A percentile compares a stretch with the other conserved stretches of the same genome.
Evolutionary conservation across 768 basidiomycete genomes (phyloP).

Genomic region (Macrolepiota fuliginosa): DNA sequence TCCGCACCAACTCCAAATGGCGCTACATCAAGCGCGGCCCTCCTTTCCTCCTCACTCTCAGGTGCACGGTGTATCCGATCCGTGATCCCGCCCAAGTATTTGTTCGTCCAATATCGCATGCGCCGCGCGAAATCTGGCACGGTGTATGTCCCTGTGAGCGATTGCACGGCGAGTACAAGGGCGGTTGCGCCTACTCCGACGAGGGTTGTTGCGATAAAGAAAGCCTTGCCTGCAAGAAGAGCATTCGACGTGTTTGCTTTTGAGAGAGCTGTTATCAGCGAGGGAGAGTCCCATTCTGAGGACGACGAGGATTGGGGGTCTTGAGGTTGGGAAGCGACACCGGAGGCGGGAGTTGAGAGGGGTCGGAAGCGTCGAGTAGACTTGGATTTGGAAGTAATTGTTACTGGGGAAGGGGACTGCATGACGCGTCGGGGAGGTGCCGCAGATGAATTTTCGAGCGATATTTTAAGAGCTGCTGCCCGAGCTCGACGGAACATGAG

Average conservation of each 20-base stretch:
- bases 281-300: slow-evolving; percentile 25
- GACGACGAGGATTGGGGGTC: slow-evolving; percentile 16
- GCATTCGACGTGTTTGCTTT: slow-evolving; percentile 45
- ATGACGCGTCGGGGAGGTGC: slow-evolving; percentile 31
- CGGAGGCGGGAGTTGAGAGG: slow-evolving; percentile 13
- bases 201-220: slow-evolving; percentile 60
- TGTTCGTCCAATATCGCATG: not conserved
- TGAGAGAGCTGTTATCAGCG: slow-evolving; percentile 35
- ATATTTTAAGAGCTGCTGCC: slow-evolving; percentile 19
- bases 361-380: slow-evolving; percentile 7
- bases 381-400: not conserved
- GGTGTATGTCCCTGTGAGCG: slow-evolving; percentile 50
- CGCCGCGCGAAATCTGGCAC: slow-evolving; percentile 35
- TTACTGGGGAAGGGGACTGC: not conserved
- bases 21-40: slow-evolving; percentile 12
- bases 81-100: slow-evolving; percentile 41
- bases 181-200: slow-evolving; percentile 47
- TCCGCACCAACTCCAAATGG: slow-evolving; percentile 21
- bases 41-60: slow-evolving; percentile 29
- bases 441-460: slow-evolving; percentile 22
- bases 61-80: slow-evolving; percentile 48
- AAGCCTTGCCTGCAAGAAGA: slow-evolving; percentile 58
- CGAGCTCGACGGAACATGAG: slow-evolving; percentile 31
- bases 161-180: slow-evolving; percentile 48
- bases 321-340: slow-evolving; percentile 9